Conservation (phyloP, 768 basidiomycete species). For the Hypholoma sublateritium region DNA sequence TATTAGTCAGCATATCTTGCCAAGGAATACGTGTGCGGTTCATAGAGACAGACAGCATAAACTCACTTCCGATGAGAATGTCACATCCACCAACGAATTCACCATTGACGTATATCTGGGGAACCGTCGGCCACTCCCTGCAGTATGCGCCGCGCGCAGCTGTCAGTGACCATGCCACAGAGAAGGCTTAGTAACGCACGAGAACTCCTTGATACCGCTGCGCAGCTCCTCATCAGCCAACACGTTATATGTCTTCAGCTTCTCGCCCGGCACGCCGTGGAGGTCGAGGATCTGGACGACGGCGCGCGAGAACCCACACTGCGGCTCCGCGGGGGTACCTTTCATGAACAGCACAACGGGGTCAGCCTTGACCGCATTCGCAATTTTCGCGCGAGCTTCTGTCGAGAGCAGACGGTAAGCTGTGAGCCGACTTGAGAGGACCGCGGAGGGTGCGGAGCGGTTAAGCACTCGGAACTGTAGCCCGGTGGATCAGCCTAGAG, state of each 20-base stretch:
- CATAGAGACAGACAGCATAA: slow-evolving; percentile 8
- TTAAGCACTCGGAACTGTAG: slow-evolving; percentile 31
- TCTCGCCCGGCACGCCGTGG: slow-evolving; percentile 76
- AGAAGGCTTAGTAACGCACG: slow-evolving; percentile 54
- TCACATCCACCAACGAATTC: slow-evolving; percentile 98
- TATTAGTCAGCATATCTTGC: no score
- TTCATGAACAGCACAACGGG: slow-evolving; percentile 99
- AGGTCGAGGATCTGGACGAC: slow-evolving; percentile 88
- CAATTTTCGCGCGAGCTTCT: slow-evolving; percentile 61
- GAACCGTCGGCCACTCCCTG: slow-evolving; percentile 98
- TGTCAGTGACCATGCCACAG: not conserved
- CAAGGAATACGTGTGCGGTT: not conserved
- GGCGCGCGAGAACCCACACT: slow-evolving; percentile 96
- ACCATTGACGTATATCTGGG: slow-evolving; percentile 91
- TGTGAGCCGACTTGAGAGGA: slow-evolving; percentile 24
- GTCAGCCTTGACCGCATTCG: slow-evolving; percentile 67
- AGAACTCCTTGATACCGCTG: slow-evolving; percentile 91
- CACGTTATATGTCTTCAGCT: slow-evolving; percentile 89
- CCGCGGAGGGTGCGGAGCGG: slow-evolving; percentile 25
- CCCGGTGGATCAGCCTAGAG: not conserved
- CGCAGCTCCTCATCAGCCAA: slow-evolving; percentile 84
- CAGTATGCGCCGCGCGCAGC: not conserved
- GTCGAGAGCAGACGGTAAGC: slow-evolving; percentile 57
- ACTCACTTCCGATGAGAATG: slow-evolving; percentile 87
- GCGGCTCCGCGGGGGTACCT: slow-evolving; percentile 81